Evolutionary conservation across 2,329 filamentous ascomycete species (phyloP).

Genomic region (Alternaria tenuissima): DNA sequence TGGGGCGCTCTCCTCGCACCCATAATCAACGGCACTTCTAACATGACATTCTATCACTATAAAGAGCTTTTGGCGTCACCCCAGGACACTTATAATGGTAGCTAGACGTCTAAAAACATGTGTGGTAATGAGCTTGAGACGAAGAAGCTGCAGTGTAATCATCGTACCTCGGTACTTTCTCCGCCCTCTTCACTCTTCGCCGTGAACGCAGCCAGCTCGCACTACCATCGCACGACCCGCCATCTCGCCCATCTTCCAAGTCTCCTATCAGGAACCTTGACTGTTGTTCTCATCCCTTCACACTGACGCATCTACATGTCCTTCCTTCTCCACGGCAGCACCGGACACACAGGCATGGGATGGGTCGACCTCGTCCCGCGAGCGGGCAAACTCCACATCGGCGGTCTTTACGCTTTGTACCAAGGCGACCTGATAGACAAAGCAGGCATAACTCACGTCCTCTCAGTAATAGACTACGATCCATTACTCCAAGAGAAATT

Average conservation of each 20-base stretch:
- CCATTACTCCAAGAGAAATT: conserved; percentile 37
- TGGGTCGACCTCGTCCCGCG: conserved; percentile 51
- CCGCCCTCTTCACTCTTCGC: not conserved
- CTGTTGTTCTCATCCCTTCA: not conserved
- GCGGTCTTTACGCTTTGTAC: conserved; percentile 54
- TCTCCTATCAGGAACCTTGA: not conserved
- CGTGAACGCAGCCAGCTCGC: not conserved
- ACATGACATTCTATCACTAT: no score
- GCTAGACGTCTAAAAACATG: no score
- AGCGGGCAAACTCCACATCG: conserved; percentile 50
- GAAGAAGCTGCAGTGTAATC: not conserved
- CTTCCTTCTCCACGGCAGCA: conserved; percentile 44
- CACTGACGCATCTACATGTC: conserved; percentile 27
- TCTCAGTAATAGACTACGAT: conserved; percentile 47
- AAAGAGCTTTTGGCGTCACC: not conserved
- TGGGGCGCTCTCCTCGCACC: not conserved
- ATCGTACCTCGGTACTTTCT: conserved; percentile 10
- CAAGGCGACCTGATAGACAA: conserved; percentile 47
- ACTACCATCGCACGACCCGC: not conserved
- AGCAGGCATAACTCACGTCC: conserved; percentile 44
- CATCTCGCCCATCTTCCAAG: not conserved
- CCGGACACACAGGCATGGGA: conserved; percentile 45
- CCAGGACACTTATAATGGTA: not conserved
- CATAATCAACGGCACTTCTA: not conserved
- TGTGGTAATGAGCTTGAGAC: not conserved